Evolutionary conservation across 352 stramenopile genomes (phyloP), one percentile per base, ranked within the genome.

Genomic region (Peronospora farinosa): DNA sequence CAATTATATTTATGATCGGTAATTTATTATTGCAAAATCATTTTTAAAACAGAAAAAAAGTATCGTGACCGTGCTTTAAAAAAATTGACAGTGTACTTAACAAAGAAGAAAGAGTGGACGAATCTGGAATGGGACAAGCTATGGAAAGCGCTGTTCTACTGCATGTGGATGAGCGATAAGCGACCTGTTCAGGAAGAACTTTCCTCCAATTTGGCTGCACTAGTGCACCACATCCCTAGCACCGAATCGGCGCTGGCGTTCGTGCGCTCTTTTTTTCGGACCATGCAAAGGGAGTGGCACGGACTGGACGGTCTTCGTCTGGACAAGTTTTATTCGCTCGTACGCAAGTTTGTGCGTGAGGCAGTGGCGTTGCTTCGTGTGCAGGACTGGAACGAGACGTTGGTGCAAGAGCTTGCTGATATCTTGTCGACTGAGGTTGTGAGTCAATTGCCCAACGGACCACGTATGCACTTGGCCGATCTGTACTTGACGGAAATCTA

Each of bases 121-220:
- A 62, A 72, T 15, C 65, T 90, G 37, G 82, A 92, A 52, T 86
- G 76, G 75, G 82, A 92, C 68, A 92, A 92, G 66, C 77, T 92
- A 47, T 92, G 82, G 82, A 92, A 90, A 59, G 82, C 82, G 64
- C 74, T 92, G 7, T 92, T 91, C 57, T 92, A 92, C 65, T 92
- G 82, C 65, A 90, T 92, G 78, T 92, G 82, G 82, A 92, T 92
- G 82, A 90, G 78, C 60, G 82, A 92, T 75, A 92, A 92, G 63
- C 79, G 74, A 8, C 67, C 67, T 15, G 72, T 92, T 9, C 82
- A 92, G 60, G 69, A 89, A 32, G 82, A 92, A 57, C 59, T 92
- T 38, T 75, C 78, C n/a, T 60, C 65, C 10, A 89, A 78, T 50
- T 53, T 92, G 23, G 69, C 82, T 25, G 28, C 32, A 35, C 53